Evolutionary conservation across 2,329 filamentous ascomycete genomes (phyloP), one percentile per base, ranked within the genome.

Genomic region (Fusarium sororula): DNA sequence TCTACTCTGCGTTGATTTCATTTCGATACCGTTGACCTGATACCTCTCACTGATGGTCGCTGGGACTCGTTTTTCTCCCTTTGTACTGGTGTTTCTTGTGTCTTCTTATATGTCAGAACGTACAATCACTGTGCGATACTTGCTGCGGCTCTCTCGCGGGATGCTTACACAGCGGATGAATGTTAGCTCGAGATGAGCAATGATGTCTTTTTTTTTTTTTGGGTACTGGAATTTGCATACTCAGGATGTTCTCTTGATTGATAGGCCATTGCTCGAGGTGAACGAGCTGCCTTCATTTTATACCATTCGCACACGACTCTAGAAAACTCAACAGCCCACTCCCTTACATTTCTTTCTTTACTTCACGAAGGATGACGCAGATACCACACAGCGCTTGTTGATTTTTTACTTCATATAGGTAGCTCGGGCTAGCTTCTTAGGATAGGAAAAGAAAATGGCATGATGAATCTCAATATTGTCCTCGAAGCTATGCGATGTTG

Each of bases 161-260:
- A 78, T 78, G 76, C 76, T 71, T 62, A 68, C 66, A 78, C 75
- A 78, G 73, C 75, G 74, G 72, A 77, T 75, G 74, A 69, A 72
- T 75, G 68, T 75, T 73, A 70, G 74, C 76, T 78, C 76, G 63
- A 77, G 71, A 77, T 65, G 76, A 78, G 76, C 76, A 53, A 75
- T 63, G 62, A 68, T 70, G 61, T 50, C 63, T 74, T 72, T 61
- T 71, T 74, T 72, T 61, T 71, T 38, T 65, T 74, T 66, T 58
- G 63, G 64, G 51, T 63, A 53, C 58, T 60, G 58, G 59, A 44
- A 42, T 59, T 63, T 63, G 55, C 48, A 56, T 69, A 38, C 32
- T 26, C 35, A 55, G 28, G 51, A 69, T 47, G 37, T 72, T 63
- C 71, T 63, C 74, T 72, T 68, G 45, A 41, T 68, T 74, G 59